Evolutionary conservation across 139 green algal genomes (phyloP).

Genomic region (Microglena sp.): DNA sequence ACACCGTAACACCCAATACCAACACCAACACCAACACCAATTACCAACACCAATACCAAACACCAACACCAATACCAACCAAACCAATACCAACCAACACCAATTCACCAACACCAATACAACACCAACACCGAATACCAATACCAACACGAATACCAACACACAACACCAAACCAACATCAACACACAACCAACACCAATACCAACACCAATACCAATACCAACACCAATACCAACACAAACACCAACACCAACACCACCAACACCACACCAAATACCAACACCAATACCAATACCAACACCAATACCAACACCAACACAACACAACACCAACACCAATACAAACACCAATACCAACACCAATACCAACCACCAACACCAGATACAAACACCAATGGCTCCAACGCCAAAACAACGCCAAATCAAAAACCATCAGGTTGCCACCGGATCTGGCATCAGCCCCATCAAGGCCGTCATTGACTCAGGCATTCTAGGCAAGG

Average conservation of each 20-base stretch:
- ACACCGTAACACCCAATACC: too few relatives aligned
- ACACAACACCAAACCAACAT: neutral
- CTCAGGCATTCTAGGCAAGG: slow-evolving; percentile 28
- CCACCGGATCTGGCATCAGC: slow-evolving; percentile 53
- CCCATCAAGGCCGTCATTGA: slow-evolving; percentile 65
- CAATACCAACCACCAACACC: neutral
- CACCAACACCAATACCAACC: neutral
- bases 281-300: neutral
- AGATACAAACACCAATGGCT: neutral
- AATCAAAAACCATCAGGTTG: too few relatives aligned
- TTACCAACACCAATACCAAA: neutral
- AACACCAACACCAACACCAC: neutral
- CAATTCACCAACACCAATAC: too few relatives aligned
- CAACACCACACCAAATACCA: too few relatives aligned
- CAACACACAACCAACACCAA: too few relatives aligned
- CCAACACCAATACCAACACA: neutral
- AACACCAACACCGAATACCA: neutral
- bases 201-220: neutral
- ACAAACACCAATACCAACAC: neutral
- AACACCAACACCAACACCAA: too few relatives aligned
- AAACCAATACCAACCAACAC: neutral
- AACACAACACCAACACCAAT: too few relatives aligned
- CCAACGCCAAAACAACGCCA: neutral
- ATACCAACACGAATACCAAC: neutral
- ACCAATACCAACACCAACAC: too few relatives aligned